Percentiles rank a stretch among this genome's conserved stretches.
Evolutionary conservation across 108 stramenopile species (phyloP).

Genomic region (Nannochloropsis granulata): DNA sequence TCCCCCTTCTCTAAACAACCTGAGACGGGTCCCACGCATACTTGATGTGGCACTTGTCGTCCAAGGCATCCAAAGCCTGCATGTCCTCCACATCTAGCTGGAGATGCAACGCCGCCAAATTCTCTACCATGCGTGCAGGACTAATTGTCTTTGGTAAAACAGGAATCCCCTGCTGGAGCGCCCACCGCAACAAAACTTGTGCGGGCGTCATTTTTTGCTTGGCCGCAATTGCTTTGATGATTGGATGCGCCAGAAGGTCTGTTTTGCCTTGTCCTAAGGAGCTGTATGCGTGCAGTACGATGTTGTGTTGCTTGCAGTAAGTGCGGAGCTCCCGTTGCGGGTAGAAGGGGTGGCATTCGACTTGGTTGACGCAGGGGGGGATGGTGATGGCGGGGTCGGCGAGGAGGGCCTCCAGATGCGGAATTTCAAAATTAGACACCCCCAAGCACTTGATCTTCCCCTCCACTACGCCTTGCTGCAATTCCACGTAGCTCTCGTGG

Average conservation of each 20-base stretch:
- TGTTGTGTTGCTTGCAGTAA: not conserved
- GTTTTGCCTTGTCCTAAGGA: not conserved
- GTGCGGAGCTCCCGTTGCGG: not conserved
- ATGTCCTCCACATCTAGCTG: not conserved
- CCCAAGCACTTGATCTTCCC: conserved; percentile 4
- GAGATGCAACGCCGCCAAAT: not conserved
- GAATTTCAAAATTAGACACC: conserved; percentile 15
- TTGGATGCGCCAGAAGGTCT: not conserved
- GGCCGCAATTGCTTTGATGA: not conserved
- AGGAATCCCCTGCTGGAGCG: conserved; percentile 2
- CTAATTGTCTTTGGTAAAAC: conserved; percentile 1
- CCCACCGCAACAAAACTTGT: conserved; percentile 4
- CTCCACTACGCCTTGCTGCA: not conserved
- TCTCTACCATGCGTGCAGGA: not conserved
- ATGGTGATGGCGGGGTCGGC: not conserved
- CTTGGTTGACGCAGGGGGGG: conserved; percentile 3
- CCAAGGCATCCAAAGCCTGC: not conserved
- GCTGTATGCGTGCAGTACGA: conserved; percentile 4
- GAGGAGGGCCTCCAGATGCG: conserved; percentile 1
- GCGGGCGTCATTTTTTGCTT: not conserved
- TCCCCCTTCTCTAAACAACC: not conserved
- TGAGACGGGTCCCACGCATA: not conserved
- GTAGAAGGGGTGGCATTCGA: conserved; percentile 5
- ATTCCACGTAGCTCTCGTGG: not conserved
- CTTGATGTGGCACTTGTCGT: not conserved